Evolutionary conservation across 352 stramenopile genomes (phyloP), one percentile per base, ranked within the genome.

Genomic region (Pythium volutum): DNA sequence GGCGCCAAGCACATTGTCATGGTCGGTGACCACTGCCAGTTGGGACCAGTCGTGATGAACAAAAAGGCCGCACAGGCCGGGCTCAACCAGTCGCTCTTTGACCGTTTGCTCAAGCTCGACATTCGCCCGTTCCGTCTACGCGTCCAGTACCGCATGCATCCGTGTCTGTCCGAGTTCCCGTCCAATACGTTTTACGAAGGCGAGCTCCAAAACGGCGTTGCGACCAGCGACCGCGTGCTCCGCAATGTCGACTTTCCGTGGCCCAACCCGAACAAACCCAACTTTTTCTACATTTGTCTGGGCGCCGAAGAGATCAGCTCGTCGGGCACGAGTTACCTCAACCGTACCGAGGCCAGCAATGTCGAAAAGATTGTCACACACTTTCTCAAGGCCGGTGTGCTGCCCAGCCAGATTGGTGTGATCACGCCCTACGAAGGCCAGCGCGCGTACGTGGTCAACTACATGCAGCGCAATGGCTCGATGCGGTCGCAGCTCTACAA

Each of bases 101-200:
- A 99, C 67, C 93, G 98, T 12, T 76, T 99, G 7, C 81, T 99
- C 11, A 75, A 95, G 58, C 89, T 99, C 29, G 95, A 97, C 52
- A 88, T 98, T 63, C 92, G 93, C 36, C 97, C 97, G 12, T 98
- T 99, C 70, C 95, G 97, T 39, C 88, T 99, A 15, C 88, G 97
- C 49, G 96, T 99, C 7, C 98, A 99, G 75, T 99, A 99, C 77
- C 95, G 98, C 34, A 99, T 99, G 97, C 98, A 99, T 63, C 98
- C 98, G 18, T 97, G 91, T 57, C 75, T 99, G 48, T 99, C 95
- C 0, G 97, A 99, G 74, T 99, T 99, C 66, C 97, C 97, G 6
- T 99, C 96, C 11, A 99, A 99, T 65, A 98, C 96, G 67, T 99
- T 99, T 67, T 99, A 99, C 69, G 97, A 99, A 71, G 98, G 98